Percentiles rank a stretch among this genome's conserved stretches.
Evolutionary conservation across 768 basidiomycete species (phyloP).

Genomic region (Phaeotremella skinneri): DNA sequence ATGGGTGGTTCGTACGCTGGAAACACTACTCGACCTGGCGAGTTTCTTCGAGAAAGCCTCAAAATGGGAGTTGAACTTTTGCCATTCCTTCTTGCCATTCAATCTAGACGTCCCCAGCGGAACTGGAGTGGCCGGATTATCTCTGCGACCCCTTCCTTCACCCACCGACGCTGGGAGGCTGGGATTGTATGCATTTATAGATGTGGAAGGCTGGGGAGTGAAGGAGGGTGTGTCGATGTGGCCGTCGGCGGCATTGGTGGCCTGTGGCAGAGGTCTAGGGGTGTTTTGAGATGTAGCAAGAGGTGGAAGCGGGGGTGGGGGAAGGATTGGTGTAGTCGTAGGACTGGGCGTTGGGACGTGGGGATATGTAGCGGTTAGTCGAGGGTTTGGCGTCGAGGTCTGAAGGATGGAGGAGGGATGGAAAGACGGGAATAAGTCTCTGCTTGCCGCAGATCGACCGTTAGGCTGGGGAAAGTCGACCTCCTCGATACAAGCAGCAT

Average conservation of each 20-base stretch:
- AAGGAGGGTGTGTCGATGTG: conserved; percentile 28
- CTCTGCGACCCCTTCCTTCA: conserved; percentile 24
- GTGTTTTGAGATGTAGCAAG: conserved; percentile 2
- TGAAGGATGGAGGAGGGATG: conserved; percentile 12
- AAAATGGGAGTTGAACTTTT: conserved; percentile 30
- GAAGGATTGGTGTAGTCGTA: conserved; percentile 3
- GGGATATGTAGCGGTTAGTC: conserved; percentile 11
- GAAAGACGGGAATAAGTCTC: conserved; percentile 11
- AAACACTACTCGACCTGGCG: conserved; percentile 5
- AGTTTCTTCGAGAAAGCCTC: conserved; percentile 25
- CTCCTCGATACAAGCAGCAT: too few species aligned
- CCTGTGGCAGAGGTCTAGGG: not conserved
- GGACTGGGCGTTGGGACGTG: conserved; percentile 15
- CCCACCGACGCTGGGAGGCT: not conserved
- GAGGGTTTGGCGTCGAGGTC: conserved; percentile 14
- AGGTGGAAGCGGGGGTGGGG: not conserved
- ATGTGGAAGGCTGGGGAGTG: conserved; percentile 4
- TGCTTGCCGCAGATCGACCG: not conserved
- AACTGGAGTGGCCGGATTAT: conserved; percentile 32
- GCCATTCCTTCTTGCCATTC: conserved; percentile 24
- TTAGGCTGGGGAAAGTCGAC: not conserved
- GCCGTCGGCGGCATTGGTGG: conserved; percentile 22
- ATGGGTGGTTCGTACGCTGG: not conserved
- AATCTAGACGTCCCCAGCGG: conserved; percentile 25
- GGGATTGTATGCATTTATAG: not conserved